Conservation (phyloP, 2,329 filamentous ascomycete genomes). For the Fusarium incarnatum region DNA sequence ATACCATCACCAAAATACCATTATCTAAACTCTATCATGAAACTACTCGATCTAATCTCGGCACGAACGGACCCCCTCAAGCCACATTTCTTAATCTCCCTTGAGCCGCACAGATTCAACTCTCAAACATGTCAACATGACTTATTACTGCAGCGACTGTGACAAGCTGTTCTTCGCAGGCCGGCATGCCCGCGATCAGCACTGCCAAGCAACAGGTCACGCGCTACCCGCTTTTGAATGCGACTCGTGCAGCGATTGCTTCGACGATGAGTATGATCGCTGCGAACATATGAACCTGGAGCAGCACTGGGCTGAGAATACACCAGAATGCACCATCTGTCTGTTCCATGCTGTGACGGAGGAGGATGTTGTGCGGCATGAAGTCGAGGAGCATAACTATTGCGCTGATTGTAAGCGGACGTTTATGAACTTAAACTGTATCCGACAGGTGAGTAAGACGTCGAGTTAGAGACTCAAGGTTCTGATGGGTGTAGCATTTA, state of each 20-base stretch:
- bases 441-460: constrained; percentile 17
- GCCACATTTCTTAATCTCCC: neutral
- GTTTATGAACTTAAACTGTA: constrained; percentile 47
- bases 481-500: constrained; percentile 59
- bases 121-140: constrained; percentile 5
- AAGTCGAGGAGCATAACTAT: constrained; percentile 48
- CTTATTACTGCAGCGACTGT: constrained; percentile 46
- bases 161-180: constrained; percentile 40
- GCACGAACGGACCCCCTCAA: neutral
- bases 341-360: constrained; percentile 4
- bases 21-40: neutral
- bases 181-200: constrained; percentile 44
- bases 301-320: constrained; percentile 44
- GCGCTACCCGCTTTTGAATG: constrained; percentile 45
- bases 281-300: constrained; percentile 48
- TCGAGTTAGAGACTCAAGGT: accelerated
- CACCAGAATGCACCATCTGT: constrained; percentile 47
- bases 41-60: neutral
- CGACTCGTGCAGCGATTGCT: constrained; percentile 44
- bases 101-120: neutral
- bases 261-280: constrained; percentile 36
- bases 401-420: constrained; percentile 50
- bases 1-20: no score
- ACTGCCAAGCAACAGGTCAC: constrained; percentile 47
- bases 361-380: constrained; percentile 41